Conservation (phyloP, 192 early-diverging fungal species). For the Linnemannia schmuckeri region DNA sequence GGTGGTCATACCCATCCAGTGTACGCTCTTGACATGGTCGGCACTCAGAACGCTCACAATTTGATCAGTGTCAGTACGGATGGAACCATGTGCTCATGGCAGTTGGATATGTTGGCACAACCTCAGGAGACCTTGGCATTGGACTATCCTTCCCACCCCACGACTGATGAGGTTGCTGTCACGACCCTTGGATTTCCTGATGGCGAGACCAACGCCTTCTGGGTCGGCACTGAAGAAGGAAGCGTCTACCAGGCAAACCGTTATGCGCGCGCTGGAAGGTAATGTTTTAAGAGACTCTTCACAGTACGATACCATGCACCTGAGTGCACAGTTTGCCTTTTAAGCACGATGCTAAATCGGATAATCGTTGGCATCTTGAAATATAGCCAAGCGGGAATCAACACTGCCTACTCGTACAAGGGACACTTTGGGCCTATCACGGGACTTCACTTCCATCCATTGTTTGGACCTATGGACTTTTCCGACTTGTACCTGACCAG, state of each 20-base stretch:
- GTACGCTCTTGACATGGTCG: conserved; percentile 89
- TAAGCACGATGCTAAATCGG: neutral
- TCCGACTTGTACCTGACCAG: conserved; percentile 93
- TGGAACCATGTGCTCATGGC: conserved; percentile 96
- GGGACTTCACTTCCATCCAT: conserved; percentile 92
- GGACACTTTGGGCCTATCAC: conserved; percentile 93
- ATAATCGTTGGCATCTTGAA: neutral
- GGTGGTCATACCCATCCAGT: conserved; percentile 98
- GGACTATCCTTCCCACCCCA: conserved; percentile 77
- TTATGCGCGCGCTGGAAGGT: conserved; percentile 95
- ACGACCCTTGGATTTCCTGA: conserved; percentile 93
- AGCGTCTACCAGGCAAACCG: conserved; percentile 94
- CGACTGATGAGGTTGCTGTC: conserved; percentile 94
- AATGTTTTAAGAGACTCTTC: neutral
- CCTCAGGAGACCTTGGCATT: conserved; percentile 93
- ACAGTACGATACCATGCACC: neutral
- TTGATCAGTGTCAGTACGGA: conserved; percentile 95
- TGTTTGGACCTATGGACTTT: conserved; percentile 84
- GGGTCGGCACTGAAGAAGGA: conserved; percentile 98
- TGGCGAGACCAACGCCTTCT: conserved; percentile 93
- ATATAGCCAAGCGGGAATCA: conserved; percentile 95
- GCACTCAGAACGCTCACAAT: conserved; percentile 96
- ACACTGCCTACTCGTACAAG: conserved; percentile 84
- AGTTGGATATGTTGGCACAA: conserved; percentile 97
- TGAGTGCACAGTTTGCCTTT: neutral